These are phyloP conservation scores for Iberis pinnata DNA, from an alignment of 345 rosid species.

Conservation along the genomic window DNA sequence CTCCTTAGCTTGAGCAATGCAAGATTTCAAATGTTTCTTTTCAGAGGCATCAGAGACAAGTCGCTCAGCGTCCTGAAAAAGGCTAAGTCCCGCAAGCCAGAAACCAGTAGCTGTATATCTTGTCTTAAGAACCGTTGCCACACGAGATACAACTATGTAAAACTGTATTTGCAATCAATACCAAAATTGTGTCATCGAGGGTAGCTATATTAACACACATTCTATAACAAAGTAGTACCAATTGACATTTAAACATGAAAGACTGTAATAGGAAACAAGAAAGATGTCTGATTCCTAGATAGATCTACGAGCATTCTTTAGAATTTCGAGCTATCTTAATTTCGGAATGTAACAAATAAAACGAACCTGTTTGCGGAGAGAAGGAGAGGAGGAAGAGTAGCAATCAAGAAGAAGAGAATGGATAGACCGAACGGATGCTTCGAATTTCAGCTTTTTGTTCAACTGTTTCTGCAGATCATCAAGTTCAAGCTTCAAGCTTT, in stretches of 20 bases:
- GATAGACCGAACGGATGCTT: slow-evolving; percentile 61
- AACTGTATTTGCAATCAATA: slow-evolving; percentile 39
- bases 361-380: slow-evolving; percentile 50
- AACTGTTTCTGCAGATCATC: slow-evolving; percentile 78
- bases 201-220: background rate
- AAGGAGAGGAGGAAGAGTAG: slow-evolving; percentile 55
- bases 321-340: slow-evolving; percentile 11
- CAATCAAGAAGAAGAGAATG: slow-evolving; percentile 42
- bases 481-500: slow-evolving; percentile 46
- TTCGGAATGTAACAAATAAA: background rate
- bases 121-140: slow-evolving; percentile 66
- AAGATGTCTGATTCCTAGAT: background rate
- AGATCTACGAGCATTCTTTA: background rate
- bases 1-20: slow-evolving; percentile 63
- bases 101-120: slow-evolving; percentile 83
- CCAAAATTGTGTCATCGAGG: background rate
- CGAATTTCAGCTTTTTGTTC: slow-evolving; percentile 70
- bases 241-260: background rate
- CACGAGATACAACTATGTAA: slow-evolving; percentile 68
- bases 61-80: slow-evolving; percentile 54
- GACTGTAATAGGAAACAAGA: background rate
- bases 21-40: slow-evolving; percentile 55
- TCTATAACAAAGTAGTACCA: background rate
- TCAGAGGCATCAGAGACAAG: slow-evolving; percentile 50
- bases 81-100: slow-evolving; percentile 70